A percentile compares a stretch with the other conserved stretches of the same genome.
Conservation (phyloP, 2,329 filamentous ascomycete genomes). For the Penicillium carneum region DNA sequence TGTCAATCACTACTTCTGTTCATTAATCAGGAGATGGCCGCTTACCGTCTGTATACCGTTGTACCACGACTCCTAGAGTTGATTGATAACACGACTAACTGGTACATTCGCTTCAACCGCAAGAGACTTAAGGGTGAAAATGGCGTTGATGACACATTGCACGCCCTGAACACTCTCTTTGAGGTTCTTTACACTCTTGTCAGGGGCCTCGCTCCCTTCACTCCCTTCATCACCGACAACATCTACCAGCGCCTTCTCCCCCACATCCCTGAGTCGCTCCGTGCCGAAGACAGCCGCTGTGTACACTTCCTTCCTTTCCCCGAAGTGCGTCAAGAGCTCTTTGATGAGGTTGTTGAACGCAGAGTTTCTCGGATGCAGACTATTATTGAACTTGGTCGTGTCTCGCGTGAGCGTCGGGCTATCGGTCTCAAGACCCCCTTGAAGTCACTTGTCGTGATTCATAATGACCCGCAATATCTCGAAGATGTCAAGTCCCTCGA, state of each 20-base stretch:
- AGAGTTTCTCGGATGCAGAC: conserved; percentile 90
- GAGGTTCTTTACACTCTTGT: conserved; percentile 90
- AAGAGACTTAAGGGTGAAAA: conserved; percentile 89
- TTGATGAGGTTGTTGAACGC: conserved; percentile 84
- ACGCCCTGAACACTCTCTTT: conserved; percentile 91
- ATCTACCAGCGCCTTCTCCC: conserved; percentile 86
- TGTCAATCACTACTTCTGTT: conserved; percentile 91
- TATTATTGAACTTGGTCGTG: conserved; percentile 88
- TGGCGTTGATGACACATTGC: conserved; percentile 82
- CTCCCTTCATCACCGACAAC: conserved; percentile 91
- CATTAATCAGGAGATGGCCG: conserved; percentile 88
- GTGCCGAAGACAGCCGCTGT: conserved; percentile 76
- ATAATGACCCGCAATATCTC: conserved; percentile 80
- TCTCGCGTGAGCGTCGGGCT: conserved; percentile 82
- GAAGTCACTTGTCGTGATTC: conserved; percentile 87
- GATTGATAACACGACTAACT: conserved; percentile 96
- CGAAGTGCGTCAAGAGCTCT: conserved; percentile 84
- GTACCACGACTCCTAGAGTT: conserved; percentile 81
- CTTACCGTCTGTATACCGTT: conserved; percentile 85
- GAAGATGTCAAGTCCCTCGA: conserved; percentile 85
- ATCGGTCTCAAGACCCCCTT: conserved; percentile 90
- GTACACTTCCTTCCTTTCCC: conserved; percentile 94
- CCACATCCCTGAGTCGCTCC: conserved; percentile 76
- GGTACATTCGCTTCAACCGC: conserved; percentile 96
- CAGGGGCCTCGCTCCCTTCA: conserved; percentile 89